Base-by-base conservation (phyloP, 371 early-diverging fungal species). In the Sanchytrium tribonematis region DNA sequence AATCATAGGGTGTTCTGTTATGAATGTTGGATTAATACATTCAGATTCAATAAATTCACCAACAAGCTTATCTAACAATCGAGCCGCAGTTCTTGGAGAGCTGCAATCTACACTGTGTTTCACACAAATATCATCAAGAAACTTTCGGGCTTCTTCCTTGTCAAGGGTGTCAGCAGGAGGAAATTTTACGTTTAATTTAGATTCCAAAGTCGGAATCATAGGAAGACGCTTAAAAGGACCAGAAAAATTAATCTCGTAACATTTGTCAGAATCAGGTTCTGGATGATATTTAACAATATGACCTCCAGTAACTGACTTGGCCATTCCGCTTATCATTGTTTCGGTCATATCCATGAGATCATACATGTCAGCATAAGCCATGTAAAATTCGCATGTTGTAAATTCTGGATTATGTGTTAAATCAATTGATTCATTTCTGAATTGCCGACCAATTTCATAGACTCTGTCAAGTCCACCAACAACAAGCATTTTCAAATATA, bases 371-470 rank as follows among this genome's bases (percentile, higher is more conserved):
- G 98, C 97, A 79, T 98, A 99, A 17, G 98, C 98, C 97, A 93
- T 91, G 82, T 99, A 98, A 81, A 97, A 96, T 82, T 98, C 98
- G 74, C 90, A 93, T 29, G 93, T 91, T 68, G 99, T 98, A 83
- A 98, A 98, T 81, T 99, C 99, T 69, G 99, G 98, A 84, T 99
- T 99, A 85, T 99, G 99, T 48, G 98, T 98, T 78, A 96, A 79
- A 80, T 99, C 99, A 74, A 99, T 98, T 67, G 87, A 94, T 81
- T 99, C 99, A 80, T 99, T 99, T 76, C 99, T 89, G 89, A 98
- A 99, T 79, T 93, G 91, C 74, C 93, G 90, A 65, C 99, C 99
- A 71, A 99, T 90, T 81, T 99, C 99, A 75, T 95, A 99, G 1
- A 99, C 98, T 76, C 98, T 88, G 73, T 98, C 96, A 67, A 98